phyloP scores from a whole-genome alignment of 1,284 basidiomycete species.

The Bjerkandera adusta region DNA sequence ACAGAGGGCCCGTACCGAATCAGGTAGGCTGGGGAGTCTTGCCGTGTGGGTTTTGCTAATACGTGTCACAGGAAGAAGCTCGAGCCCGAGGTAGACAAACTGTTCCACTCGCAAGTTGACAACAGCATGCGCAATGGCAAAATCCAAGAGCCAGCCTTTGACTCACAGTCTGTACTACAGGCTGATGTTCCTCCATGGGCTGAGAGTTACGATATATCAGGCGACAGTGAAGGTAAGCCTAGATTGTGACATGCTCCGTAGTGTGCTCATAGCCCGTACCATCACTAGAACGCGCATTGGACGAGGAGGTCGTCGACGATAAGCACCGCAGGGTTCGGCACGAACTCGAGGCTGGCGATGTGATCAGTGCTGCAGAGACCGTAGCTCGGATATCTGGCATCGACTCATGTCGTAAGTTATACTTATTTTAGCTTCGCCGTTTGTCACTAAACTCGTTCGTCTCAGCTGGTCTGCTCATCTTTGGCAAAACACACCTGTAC shows the following conservation, averaged over 20 bases:
- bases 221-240: slow-evolving; percentile 56
- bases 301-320: slow-evolving; percentile 75
- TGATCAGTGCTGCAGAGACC: slow-evolving; percentile 88
- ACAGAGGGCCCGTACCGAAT: slow-evolving; percentile 87
- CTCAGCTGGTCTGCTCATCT: slow-evolving; percentile 82
- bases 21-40: slow-evolving; percentile 44
- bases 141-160: slow-evolving; percentile 58
- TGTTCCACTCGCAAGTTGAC: slow-evolving; percentile 51
- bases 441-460: neutral
- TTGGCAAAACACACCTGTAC: slow-evolving; percentile 84
- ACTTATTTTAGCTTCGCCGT: neutral
- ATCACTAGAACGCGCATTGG: slow-evolving; percentile 47
- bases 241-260: neutral
- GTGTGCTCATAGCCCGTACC: slow-evolving; percentile 8
- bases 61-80: slow-evolving; percentile 62
- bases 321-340: slow-evolving; percentile 79
- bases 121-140: slow-evolving; percentile 42
- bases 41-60: slow-evolving; percentile 6
- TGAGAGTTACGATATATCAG: slow-evolving; percentile 72
- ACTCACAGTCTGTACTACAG: slow-evolving; percentile 58
- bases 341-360: slow-evolving; percentile 86
- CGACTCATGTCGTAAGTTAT: slow-evolving; percentile 75
- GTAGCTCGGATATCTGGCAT: slow-evolving; percentile 86
- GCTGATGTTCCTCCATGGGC: slow-evolving; percentile 78
- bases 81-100: slow-evolving; percentile 56